These are phyloP conservation scores for Mycena metata DNA, from an alignment of 768 basidiomycete genomes.

Conservation along the genomic window DNA sequence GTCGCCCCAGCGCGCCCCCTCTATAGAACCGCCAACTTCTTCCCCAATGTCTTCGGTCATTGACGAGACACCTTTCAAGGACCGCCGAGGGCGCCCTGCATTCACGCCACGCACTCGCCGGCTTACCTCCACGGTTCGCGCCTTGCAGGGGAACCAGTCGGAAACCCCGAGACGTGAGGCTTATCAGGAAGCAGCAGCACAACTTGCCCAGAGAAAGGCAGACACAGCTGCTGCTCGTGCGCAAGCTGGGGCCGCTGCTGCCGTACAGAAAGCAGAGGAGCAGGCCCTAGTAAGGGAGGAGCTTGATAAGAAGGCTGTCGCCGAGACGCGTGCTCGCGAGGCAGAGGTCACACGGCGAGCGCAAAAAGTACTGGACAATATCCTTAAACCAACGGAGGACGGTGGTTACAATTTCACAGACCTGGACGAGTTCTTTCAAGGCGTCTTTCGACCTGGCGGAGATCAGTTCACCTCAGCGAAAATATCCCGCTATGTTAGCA, in stretches of 20 bases:
- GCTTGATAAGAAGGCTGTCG: not conserved
- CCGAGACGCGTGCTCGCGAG: not conserved
- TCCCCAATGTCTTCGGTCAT: too few relatives aligned
- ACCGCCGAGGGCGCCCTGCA: too few relatives aligned
- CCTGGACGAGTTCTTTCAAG: conserved; percentile 7
- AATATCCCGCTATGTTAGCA: not conserved
- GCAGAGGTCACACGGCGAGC: not conserved
- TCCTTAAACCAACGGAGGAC: not conserved
- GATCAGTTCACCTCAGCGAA: not conserved
- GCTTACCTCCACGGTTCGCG: too few relatives aligned
- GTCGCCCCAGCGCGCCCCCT: too few relatives aligned
- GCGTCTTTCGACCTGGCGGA: not conserved
- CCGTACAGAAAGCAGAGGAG: not conserved
- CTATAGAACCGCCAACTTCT: too few relatives aligned
- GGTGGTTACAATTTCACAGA: conserved; percentile 6
- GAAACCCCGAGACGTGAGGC: conserved; percentile 3
- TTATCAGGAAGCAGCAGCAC: not conserved
- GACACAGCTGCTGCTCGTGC: not conserved
- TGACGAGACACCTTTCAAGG: too few relatives aligned
- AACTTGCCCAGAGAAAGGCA: not conserved
- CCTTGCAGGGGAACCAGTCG: too few relatives aligned
- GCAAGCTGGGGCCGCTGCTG: not conserved
- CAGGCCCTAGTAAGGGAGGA: not conserved
- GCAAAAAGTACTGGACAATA: not conserved
- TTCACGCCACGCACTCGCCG: too few relatives aligned